Conservation (phyloP, 495 filamentous ascomycete species). For the Rhypophila decipiens region DNA sequence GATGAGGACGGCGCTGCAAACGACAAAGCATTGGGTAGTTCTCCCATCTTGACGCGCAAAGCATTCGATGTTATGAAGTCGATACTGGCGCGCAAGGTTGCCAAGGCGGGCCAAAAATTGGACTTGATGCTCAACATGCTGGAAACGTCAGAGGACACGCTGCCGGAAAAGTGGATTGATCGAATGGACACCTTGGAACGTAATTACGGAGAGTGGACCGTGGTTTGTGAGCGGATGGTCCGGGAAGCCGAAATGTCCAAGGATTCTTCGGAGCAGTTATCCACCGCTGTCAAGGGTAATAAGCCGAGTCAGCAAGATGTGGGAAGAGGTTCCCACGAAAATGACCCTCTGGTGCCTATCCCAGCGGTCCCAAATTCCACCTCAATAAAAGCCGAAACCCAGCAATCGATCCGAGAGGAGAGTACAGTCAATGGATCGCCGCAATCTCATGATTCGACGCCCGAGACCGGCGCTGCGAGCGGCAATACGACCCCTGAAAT, state of each 20-base stretch:
- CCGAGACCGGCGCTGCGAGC: no score
- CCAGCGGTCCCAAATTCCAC: no score
- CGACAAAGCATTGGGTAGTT: constrained; percentile 7
- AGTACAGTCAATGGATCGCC: no score
- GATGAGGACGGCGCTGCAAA: not conserved
- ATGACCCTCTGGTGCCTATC: no score
- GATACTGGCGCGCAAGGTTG: constrained; percentile 62
- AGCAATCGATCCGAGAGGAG: no score
- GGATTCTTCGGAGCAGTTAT: no score
- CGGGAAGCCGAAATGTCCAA: constrained; percentile 31
- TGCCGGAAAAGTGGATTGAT: constrained; percentile 85
- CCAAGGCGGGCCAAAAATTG: constrained; percentile 61
- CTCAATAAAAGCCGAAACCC: no score
- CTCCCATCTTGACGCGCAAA: constrained; percentile 32
- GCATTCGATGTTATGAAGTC: constrained; percentile 57
- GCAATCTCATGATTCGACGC: no score
- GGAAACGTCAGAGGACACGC: constrained; percentile 72
- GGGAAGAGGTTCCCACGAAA: no score
- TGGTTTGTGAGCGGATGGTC: constrained; percentile 33
- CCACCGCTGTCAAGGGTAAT: no score
- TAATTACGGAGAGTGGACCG: constrained; percentile 73
- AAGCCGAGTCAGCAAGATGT: no score
- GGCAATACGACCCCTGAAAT: no score
- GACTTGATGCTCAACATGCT: constrained; percentile 80
- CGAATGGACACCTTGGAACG: constrained; percentile 73